phyloP scores from a whole-genome alignment of 371 early-diverging fungal genomes.

The Mortierella sp. region DNA sequence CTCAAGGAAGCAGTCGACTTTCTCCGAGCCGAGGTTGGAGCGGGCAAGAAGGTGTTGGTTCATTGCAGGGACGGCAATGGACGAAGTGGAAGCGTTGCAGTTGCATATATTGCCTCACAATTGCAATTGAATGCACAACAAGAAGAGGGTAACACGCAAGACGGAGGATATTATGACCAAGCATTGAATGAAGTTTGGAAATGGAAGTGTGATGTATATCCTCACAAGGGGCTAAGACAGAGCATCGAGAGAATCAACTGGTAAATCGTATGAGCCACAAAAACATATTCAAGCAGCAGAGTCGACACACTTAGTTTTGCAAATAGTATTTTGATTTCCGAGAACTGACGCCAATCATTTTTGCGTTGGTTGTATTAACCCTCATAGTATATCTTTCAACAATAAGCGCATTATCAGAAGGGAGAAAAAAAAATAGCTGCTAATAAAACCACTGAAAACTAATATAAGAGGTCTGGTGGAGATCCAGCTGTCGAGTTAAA shows the following conservation, averaged over 20 bases:
- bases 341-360: too few relatives aligned
- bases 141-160: neutral
- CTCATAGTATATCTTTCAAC: neutral
- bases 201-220: conserved; percentile 57
- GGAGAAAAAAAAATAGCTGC: too few relatives aligned
- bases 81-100: conserved; percentile 43
- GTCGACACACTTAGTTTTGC: neutral
- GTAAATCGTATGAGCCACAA: conserved; percentile 1
- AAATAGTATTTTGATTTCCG: too few relatives aligned
- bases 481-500: conserved; percentile 11
- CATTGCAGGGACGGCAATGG: conserved; percentile 56
- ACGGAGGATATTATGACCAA: conserved; percentile 17
- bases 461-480: conserved; percentile 38
- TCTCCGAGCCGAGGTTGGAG: conserved; percentile 20
- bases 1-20: conserved; percentile 47
- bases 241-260: conserved; percentile 37
- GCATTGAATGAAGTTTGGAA: conserved; percentile 48
- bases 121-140: conserved; percentile 5
- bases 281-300: neutral
- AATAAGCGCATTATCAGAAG: too few relatives aligned
- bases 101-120: conserved; percentile 42
- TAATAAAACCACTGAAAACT: neutral
- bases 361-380: too few relatives aligned
- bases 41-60: conserved; percentile 51
- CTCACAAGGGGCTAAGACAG: conserved; percentile 46